Evolutionary conservation across 1,284 basidiomycete species (phyloP).

Genomic region (Wolfiporia cocos): DNA sequence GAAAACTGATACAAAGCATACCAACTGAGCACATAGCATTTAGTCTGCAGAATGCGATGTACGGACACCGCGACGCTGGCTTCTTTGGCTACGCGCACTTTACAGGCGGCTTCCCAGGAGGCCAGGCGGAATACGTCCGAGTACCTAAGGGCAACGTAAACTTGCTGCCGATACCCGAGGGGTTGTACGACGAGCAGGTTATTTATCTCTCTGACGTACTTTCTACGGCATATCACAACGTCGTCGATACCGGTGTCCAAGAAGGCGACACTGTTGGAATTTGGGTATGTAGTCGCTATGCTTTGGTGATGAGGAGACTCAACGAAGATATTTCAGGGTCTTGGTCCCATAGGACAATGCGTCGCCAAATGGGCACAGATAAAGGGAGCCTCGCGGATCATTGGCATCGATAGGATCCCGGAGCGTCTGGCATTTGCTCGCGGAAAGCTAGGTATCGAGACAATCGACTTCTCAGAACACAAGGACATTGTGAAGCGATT

Average conservation of each 20-base stretch:
- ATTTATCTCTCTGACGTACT: slow-evolving; percentile 70
- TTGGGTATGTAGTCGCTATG: slow-evolving; percentile 38
- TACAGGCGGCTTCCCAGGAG: slow-evolving; percentile 70
- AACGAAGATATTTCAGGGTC: slow-evolving; percentile 31
- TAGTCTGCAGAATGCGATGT: slow-evolving; percentile 58
- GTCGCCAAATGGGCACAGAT: slow-evolving; percentile 56
- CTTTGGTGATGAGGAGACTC: too few species aligned
- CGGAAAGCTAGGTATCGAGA: slow-evolving; percentile 51
- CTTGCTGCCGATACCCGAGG: slow-evolving; percentile 62
- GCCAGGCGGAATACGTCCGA: slow-evolving; percentile 65
- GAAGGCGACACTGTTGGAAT: slow-evolving; percentile 63
- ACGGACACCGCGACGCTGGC: slow-evolving; percentile 63
- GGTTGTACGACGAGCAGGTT: slow-evolving; percentile 57
- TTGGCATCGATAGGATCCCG: slow-evolving; percentile 64
- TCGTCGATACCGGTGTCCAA: slow-evolving; percentile 63
- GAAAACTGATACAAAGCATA: not conserved
- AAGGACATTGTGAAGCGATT: slow-evolving; percentile 53
- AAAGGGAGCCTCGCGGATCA: slow-evolving; percentile 68
- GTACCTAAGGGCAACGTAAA: slow-evolving; percentile 71
- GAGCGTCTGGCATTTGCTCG: slow-evolving; percentile 58
- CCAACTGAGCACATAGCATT: too few species aligned
- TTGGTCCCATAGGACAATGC: slow-evolving; percentile 60
- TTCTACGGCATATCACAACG: slow-evolving; percentile 68
- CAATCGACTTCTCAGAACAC: slow-evolving; percentile 56
- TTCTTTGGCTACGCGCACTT: slow-evolving; percentile 76